A percentile compares a stretch with the other conserved stretches of the same genome.
Evolutionary conservation across 768 basidiomycete genomes (phyloP).

Genomic region (Suillus americanus): DNA sequence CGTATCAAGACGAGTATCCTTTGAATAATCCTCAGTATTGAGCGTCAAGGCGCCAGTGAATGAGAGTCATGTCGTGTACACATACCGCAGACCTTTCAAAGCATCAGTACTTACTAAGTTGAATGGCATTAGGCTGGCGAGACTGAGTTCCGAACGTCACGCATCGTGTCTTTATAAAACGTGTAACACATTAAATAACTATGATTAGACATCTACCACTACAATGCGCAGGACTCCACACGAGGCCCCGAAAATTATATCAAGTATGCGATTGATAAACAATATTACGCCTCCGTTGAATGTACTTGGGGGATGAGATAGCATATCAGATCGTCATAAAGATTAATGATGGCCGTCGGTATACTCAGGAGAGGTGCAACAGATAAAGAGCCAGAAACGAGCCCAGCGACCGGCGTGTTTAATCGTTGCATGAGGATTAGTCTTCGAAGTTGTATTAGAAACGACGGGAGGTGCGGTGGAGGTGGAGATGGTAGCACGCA

Average conservation of each 20-base stretch:
- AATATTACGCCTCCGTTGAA: no score
- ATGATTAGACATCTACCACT: no score
- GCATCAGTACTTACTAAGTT: no score
- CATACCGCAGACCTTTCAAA: no score
- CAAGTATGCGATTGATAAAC: no score
- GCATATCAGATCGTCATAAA: not conserved
- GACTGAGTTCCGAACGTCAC: no score
- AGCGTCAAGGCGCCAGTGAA: not conserved
- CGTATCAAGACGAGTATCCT: constrained; percentile 1
- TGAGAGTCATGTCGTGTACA: not conserved
- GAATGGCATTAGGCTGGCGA: no score
- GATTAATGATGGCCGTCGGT: not conserved
- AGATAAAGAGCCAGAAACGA: not conserved
- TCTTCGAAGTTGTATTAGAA: not conserved
- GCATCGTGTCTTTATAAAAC: no score
- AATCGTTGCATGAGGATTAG: not conserved
- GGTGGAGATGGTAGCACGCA: not conserved
- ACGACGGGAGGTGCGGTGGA: not conserved
- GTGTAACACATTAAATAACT: no score
- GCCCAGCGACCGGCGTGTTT: not conserved
- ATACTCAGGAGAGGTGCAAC: not conserved
- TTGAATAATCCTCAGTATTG: constrained; percentile 32
- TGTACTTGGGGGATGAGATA: no score
- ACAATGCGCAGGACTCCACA: no score
- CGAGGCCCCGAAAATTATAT: no score